These are phyloP conservation scores for Paraphoma sp. DNA, from an alignment of 2,329 filamentous ascomycete species.

Conservation along the genomic window DNA sequence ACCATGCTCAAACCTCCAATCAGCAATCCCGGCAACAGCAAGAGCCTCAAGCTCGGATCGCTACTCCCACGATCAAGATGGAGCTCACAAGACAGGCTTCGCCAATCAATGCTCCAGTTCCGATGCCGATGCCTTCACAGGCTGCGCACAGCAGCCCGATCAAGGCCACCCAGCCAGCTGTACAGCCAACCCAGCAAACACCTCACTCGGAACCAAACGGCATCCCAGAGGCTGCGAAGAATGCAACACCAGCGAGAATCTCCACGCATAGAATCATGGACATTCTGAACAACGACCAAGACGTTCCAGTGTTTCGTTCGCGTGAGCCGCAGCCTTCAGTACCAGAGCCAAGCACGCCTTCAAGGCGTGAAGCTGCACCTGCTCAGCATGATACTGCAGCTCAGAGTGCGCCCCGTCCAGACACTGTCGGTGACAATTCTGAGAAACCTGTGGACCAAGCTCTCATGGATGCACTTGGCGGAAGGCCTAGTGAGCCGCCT, in stretches of 20 bases:
- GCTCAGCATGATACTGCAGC: conserved; percentile 27
- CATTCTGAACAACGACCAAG: conserved; percentile 45
- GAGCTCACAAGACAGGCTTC: conserved; percentile 21
- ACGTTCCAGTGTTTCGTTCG: conserved; percentile 31
- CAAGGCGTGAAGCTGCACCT: conserved; percentile 9
- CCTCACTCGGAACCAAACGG: conserved; percentile 16
- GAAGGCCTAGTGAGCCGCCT: conserved; percentile 23
- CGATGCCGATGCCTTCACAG: conserved; percentile 21
- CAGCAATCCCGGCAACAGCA: conserved; percentile 12
- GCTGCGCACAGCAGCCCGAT: conserved; percentile 24
- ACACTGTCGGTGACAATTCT: conserved; percentile 24
- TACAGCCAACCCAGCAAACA: conserved; percentile 6
- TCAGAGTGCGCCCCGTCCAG: conserved; percentile 23
- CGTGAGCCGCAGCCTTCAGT: conserved; percentile 22
- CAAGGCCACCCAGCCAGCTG: conserved; percentile 13
- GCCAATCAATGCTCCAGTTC: conserved; percentile 18
- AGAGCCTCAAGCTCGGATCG: conserved; percentile 9
- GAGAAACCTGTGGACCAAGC: conserved; percentile 31
- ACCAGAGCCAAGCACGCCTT: conserved; percentile 26
- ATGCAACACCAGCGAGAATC: conserved; percentile 30
- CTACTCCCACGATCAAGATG: conserved; percentile 21
- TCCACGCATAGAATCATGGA: conserved; percentile 47
- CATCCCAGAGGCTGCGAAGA: conserved; percentile 16
- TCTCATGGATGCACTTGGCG: conserved; percentile 27
- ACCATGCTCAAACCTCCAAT: conserved; percentile 4